A percentile compares a stretch with the other conserved stretches of the same genome.
Conservation (phyloP, 768 basidiomycete species). For the Sutorius australiensis region DNA sequence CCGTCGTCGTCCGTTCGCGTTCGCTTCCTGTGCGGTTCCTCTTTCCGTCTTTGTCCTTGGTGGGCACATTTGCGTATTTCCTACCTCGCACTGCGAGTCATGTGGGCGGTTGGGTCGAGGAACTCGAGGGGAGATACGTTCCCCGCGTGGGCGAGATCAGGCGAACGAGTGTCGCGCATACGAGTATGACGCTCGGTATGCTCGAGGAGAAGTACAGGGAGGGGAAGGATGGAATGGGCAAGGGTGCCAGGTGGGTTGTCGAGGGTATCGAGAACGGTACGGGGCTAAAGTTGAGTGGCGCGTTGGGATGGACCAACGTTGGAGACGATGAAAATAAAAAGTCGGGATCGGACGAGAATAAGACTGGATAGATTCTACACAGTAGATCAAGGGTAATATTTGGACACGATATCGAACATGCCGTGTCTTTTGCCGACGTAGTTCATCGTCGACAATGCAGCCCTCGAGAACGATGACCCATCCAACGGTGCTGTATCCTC, state of each 20-base stretch:
- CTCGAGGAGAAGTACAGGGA: conserved; percentile 48
- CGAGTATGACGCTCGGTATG: conserved; percentile 54
- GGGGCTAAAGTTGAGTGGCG: conserved; percentile 68
- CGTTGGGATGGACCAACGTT: conserved; percentile 42
- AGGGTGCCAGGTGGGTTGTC: conserved; percentile 45
- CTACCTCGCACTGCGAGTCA: conserved; percentile 79
- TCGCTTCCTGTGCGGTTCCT: conserved; percentile 61
- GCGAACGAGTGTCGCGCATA: conserved; percentile 57
- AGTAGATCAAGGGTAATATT: neutral
- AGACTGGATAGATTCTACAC: conserved; percentile 10
- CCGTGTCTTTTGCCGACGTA: too few species aligned
- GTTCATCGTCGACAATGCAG: conserved; percentile 29
- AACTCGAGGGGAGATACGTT: conserved; percentile 67
- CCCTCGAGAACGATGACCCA: conserved; percentile 34
- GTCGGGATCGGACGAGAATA: conserved; percentile 11
- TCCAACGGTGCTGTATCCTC: conserved; percentile 32
- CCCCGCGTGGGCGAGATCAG: conserved; percentile 70
- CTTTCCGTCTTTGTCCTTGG: conserved; percentile 72
- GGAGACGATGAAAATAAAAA: conserved; percentile 13
- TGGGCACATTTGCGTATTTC: conserved; percentile 75
- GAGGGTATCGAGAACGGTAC: conserved; percentile 62
- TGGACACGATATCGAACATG: too few species aligned
- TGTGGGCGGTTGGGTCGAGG: conserved; percentile 58
- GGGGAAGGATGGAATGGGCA: conserved; percentile 42
- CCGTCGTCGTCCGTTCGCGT: conserved; percentile 81